These are phyloP conservation scores for Ogataea naganishii DNA, from an alignment of 805 yeast genomes.

Conservation along the genomic window DNA sequence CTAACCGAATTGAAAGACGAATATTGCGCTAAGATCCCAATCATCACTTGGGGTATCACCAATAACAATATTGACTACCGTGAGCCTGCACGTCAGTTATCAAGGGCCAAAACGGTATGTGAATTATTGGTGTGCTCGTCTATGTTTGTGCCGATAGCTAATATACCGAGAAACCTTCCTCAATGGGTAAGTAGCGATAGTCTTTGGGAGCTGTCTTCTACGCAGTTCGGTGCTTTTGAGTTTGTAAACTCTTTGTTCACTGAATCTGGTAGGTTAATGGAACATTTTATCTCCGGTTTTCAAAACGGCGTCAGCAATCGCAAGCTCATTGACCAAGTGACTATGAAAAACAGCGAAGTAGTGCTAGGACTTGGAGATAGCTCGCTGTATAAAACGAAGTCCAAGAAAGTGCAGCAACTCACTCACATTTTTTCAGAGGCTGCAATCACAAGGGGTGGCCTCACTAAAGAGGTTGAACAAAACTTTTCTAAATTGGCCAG, in stretches of 20 bases:
- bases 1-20: constrained; percentile 61
- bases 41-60: constrained; percentile 37
- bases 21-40: constrained; percentile 40
- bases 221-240: constrained; percentile 35
- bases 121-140: constrained; percentile 40
- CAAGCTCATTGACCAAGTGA: constrained; percentile 6
- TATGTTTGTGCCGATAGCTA: constrained; percentile 46
- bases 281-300: constrained; percentile 39
- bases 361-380: constrained; percentile 3
- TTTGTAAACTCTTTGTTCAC: constrained; percentile 31
- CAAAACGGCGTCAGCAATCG: constrained; percentile 20
- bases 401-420: constrained; percentile 3
- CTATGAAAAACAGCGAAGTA: constrained; percentile 1
- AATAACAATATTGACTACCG: constrained; percentile 3
- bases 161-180: constrained; percentile 12
- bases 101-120: constrained; percentile 37
- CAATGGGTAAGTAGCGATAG: constrained; percentile 16
- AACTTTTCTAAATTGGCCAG: constrained; percentile 1
- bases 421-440: constrained; percentile 22
- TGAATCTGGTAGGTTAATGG: constrained; percentile 22
- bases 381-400: too few species aligned
- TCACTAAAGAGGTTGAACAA: constrained; percentile 1
- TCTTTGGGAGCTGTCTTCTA: constrained; percentile 35
- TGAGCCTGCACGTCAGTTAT: constrained; percentile 14
- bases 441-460: constrained; percentile 15